Evolutionary conservation across 169 alveolate species (phyloP).

Genomic region (Eimeria falciformis): DNA sequence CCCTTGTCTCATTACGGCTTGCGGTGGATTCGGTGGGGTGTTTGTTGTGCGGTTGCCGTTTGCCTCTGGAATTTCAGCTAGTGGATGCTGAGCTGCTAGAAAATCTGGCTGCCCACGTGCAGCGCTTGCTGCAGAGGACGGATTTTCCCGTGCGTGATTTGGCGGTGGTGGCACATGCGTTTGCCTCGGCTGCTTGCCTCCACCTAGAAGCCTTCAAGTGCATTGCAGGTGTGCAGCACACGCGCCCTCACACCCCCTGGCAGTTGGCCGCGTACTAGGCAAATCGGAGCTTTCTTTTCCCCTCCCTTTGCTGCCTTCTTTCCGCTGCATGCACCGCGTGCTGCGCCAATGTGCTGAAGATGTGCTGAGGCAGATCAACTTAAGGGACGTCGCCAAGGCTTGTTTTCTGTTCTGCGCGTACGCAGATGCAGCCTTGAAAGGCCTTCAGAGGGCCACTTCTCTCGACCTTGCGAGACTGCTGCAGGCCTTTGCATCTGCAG

Average conservation of each 20-base stretch:
- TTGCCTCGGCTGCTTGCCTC: slow-evolving; percentile 2
- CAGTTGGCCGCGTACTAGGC: too few relatives aligned
- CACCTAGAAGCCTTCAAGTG: too few relatives aligned
- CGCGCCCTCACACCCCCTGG: too few relatives aligned
- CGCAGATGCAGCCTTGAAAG: slow-evolving; percentile 20
- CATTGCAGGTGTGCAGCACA: too few relatives aligned
- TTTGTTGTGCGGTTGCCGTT: not conserved
- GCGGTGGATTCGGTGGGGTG: not conserved
- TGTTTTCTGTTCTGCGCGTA: not conserved
- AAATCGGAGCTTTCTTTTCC: too few relatives aligned
- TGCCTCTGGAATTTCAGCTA: slow-evolving; percentile 13
- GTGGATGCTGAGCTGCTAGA: slow-evolving; percentile 11
- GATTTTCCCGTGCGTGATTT: slow-evolving; percentile 16
- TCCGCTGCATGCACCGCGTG: too few relatives aligned
- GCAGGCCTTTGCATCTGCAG: slow-evolving; percentile 61
- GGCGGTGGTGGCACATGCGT: slow-evolving; percentile 29
- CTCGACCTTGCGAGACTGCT: slow-evolving; percentile 18
- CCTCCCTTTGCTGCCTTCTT: too few relatives aligned
- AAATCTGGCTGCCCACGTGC: slow-evolving; percentile 24
- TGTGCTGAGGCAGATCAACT: too few relatives aligned
- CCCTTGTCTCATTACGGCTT: not conserved
- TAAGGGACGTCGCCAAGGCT: too few relatives aligned
- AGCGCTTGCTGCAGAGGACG: slow-evolving; percentile 36
- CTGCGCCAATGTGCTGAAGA: too few relatives aligned
- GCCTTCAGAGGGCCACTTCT: not conserved